phyloP scores from a whole-genome alignment of 768 basidiomycete genomes.

The Trametes cingulata region DNA sequence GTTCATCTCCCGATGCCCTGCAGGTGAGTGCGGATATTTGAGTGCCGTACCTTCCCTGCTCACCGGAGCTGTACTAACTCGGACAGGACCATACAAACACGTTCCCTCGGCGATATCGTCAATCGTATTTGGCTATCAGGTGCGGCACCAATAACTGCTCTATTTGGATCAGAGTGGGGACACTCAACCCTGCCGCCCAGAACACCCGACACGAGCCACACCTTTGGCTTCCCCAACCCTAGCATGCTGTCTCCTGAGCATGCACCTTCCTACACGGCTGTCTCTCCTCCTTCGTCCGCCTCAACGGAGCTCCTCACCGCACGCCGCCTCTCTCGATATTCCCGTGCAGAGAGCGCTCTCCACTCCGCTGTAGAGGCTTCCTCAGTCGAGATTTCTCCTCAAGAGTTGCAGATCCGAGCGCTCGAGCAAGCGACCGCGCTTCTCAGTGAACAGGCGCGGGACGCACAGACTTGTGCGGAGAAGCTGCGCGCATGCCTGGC shows the following conservation, averaged over 20 bases:
- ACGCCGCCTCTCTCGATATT: conserved; percentile 43
- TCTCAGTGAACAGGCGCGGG: conserved; percentile 46
- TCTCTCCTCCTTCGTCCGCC: conserved; percentile 1
- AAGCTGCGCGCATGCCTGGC: conserved; percentile 41
- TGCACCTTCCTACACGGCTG: background rate
- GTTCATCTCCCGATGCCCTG: background rate
- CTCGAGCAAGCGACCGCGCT: conserved; percentile 46
- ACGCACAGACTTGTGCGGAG: conserved; percentile 44
- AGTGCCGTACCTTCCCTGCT: background rate
- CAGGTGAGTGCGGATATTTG: background rate
- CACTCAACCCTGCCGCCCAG: background rate
- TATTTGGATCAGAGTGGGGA: too few species aligned
- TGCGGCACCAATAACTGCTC: background rate
- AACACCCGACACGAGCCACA: conserved; percentile 26
- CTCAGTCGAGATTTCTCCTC: conserved; percentile 37
- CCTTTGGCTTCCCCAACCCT: conserved; percentile 25
- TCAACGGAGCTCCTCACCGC: conserved; percentile 8
- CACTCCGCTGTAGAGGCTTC: conserved; percentile 36
- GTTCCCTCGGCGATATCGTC: background rate
- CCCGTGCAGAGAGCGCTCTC: conserved; percentile 45
- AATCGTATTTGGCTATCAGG: conserved; percentile 11
- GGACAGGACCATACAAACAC: conserved; percentile 3
- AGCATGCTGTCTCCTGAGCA: conserved; percentile 5
- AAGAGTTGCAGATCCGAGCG: conserved; percentile 49
- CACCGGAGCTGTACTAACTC: too few species aligned